Percentiles rank a stretch among this genome's conserved stretches.
These are phyloP conservation scores for Solanum medicagineum DNA, from an alignment of 257 asterid genomes.

Conservation along the genomic window DNA sequence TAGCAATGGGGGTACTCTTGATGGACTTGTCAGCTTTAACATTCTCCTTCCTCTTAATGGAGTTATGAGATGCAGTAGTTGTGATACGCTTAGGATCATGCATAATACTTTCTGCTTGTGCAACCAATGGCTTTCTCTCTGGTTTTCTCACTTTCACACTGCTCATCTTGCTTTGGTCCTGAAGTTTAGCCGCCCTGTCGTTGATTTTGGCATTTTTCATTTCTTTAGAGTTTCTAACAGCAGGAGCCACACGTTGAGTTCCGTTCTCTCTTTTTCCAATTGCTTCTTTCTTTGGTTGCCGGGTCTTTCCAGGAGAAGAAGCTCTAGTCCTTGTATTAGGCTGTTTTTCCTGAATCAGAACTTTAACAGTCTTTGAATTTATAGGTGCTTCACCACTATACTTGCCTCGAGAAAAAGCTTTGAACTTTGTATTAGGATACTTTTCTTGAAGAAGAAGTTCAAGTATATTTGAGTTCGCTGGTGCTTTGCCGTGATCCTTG, in stretches of 20 bases:
- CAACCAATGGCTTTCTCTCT: neutral
- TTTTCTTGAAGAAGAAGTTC: neutral
- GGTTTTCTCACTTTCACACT: neutral
- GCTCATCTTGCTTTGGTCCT: neutral
- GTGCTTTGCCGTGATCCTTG: neutral
- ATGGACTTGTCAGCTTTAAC: slow-evolving; percentile 15
- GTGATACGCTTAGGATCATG: neutral
- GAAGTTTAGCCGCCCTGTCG: neutral
- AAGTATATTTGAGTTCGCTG: neutral
- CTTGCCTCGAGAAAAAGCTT: neutral
- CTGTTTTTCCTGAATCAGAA: neutral
- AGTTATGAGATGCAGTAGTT: slow-evolving; percentile 1
- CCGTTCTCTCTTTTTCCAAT: neutral
- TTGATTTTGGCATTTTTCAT: neutral
- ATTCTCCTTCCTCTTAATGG: slow-evolving; percentile 25
- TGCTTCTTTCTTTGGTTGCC: neutral
- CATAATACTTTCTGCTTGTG: neutral
- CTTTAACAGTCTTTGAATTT: neutral
- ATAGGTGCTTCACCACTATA: neutral
- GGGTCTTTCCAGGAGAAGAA: neutral
- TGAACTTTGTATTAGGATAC: neutral
- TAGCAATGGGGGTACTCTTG: slow-evolving; percentile 13
- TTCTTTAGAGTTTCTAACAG: neutral
- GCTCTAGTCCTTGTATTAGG: neutral
- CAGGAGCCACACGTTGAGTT: neutral